Evolutionary conservation across 129 eudicot genomes (phyloP).

Genomic region (Apium graveolens): DNA sequence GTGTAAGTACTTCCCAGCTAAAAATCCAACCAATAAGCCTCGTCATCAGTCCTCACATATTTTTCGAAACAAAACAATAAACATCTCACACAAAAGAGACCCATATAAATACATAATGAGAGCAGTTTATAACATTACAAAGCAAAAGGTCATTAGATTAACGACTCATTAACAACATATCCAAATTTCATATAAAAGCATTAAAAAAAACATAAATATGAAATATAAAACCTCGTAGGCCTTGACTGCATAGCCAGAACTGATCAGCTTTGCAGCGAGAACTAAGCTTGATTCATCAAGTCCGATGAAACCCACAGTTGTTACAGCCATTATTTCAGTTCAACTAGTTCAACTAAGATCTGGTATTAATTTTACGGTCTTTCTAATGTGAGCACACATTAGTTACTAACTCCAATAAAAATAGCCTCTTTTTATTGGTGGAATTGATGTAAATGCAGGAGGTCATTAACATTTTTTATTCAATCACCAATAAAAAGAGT

Average conservation of each 20-base stretch:
- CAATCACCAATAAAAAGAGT: no score
- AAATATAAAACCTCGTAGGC: constrained; percentile 41
- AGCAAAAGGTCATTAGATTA: background rate
- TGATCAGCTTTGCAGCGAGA: constrained; percentile 45
- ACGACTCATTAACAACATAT: background rate
- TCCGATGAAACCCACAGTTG: constrained; percentile 42
- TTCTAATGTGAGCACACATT: no score
- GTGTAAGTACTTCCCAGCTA: background rate
- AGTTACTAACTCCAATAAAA: no score
- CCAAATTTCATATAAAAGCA: no score
- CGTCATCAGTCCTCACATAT: no score
- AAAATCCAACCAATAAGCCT: background rate
- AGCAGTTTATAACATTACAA: background rate
- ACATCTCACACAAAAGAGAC: background rate
- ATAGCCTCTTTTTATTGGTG: no score
- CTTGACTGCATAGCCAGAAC: constrained; percentile 41
- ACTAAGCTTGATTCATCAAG: constrained; percentile 47
- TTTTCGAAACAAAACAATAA: no score
- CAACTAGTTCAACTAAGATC: background rate
- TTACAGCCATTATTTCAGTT: background rate
- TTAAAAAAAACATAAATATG: background rate
- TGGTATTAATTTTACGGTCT: no score
- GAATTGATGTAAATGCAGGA: no score
- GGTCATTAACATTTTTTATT: no score
- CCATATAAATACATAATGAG: background rate